Conservation (phyloP, 306 rosid species). For the Prunus kanzakura region DNA sequence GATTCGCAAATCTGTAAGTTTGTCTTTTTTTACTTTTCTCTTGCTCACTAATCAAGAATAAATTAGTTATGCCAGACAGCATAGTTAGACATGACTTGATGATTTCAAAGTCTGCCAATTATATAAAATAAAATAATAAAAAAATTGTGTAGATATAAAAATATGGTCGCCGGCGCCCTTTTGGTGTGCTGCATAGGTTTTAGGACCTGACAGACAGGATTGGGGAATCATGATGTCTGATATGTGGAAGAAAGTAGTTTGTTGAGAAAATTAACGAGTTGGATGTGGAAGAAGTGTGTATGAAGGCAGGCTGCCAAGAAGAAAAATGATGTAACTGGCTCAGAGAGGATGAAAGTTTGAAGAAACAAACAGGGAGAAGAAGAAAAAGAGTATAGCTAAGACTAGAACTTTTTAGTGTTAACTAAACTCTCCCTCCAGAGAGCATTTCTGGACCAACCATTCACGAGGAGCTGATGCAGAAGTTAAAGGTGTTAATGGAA, state of each 20-base stretch:
- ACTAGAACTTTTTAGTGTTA: not conserved
- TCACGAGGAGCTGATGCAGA: not conserved
- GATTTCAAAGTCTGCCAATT: not conserved
- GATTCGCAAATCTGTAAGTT: constrained; percentile 76
- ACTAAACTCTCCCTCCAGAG: not conserved
- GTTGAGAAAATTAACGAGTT: not conserved
- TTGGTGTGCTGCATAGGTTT: not conserved
- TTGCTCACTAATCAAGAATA: not conserved
- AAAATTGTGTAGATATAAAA: not conserved
- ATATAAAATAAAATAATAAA: not conserved
- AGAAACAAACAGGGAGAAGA: not conserved
- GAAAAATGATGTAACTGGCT: too few relatives aligned
- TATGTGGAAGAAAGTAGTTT: too few relatives aligned
- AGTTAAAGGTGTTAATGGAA: not conserved
- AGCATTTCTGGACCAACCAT: not conserved
- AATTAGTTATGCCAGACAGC: not conserved
- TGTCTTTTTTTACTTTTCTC: not conserved
- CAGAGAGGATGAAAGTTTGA: not conserved
- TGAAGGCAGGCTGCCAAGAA: not conserved
- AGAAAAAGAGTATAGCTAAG: not conserved
- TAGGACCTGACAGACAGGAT: too few relatives aligned
- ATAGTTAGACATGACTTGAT: not conserved
- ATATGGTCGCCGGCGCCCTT: not conserved
- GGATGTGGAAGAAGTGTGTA: not conserved
- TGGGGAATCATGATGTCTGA: too few relatives aligned